Conservation (phyloP, 208 protist genomes). For the Herpetomonas samuelpessoai region DNA sequence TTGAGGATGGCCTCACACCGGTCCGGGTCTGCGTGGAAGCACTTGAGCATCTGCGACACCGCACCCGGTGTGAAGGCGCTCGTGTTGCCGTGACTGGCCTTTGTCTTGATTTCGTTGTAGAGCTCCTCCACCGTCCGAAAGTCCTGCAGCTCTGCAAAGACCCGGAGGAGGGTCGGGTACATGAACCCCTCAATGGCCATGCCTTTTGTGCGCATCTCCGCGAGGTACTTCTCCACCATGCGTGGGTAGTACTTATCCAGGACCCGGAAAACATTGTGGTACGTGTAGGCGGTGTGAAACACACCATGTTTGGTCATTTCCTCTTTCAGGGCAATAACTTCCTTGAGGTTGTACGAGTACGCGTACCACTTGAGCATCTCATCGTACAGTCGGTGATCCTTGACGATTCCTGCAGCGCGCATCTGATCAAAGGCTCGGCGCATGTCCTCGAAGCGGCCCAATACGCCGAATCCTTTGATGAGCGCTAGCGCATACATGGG, state of each 20-base stretch:
- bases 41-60: slow-evolving; percentile 66
- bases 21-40: slow-evolving; percentile 39
- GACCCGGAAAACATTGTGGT: slow-evolving; percentile 81
- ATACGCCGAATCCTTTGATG: slow-evolving; percentile 80
- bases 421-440: slow-evolving; percentile 62
- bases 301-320: slow-evolving; percentile 77
- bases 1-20: slow-evolving; percentile 52
- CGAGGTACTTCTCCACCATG: slow-evolving; percentile 83
- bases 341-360: slow-evolving; percentile 78
- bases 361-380: slow-evolving; percentile 91
- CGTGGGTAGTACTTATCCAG: slow-evolving; percentile 89
- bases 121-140: slow-evolving; percentile 53
- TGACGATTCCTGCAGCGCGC: slow-evolving; percentile 34
- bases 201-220: slow-evolving; percentile 73
- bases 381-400: slow-evolving; percentile 81
- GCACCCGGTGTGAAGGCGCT: slow-evolving; percentile 43
- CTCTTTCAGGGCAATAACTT: slow-evolving; percentile 87
- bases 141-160: slow-evolving; percentile 78
- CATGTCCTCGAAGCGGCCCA: slow-evolving; percentile 81
- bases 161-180: slow-evolving; percentile 85
- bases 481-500: slow-evolving; percentile 54
- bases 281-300: slow-evolving; percentile 79
- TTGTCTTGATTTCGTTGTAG: slow-evolving; percentile 71
- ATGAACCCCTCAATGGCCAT: slow-evolving; percentile 79
- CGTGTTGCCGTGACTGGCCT: slow-evolving; percentile 28